Percentiles rank a stretch among this genome's conserved stretches.
These are phyloP conservation scores for Blastobotrys proliferans DNA, from an alignment of 1,139 yeast genomes.

Conservation along the genomic window DNA sequence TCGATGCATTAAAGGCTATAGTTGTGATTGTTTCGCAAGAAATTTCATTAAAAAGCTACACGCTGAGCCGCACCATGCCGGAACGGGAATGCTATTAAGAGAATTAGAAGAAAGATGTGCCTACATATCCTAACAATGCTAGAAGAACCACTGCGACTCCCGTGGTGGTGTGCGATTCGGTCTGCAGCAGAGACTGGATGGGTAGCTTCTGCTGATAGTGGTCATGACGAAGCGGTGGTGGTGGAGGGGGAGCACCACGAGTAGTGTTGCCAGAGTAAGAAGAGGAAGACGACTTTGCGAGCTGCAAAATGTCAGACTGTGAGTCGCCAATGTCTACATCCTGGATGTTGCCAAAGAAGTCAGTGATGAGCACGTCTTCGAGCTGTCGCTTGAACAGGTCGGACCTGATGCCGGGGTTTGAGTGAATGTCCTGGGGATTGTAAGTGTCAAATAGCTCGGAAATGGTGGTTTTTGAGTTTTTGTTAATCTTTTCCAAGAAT, in stretches of 20 bases:
- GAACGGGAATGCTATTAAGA: not conserved
- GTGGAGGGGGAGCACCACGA: too few species aligned
- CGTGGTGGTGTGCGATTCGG: not conserved
- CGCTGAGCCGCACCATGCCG: too few species aligned
- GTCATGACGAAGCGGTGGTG: too few species aligned
- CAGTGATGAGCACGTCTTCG: conserved; percentile 73
- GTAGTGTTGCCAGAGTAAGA: too few species aligned
- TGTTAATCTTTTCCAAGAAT: conserved; percentile 71
- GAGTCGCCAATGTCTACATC: conserved; percentile 64
- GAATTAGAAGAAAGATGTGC: conserved; percentile 6
- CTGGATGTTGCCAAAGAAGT: conserved; percentile 93
- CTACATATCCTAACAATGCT: conserved; percentile 6
- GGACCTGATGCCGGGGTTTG: conserved; percentile 85
- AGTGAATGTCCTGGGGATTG: conserved; percentile 80
- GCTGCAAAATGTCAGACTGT: conserved; percentile 21
- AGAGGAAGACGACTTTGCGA: too few species aligned
- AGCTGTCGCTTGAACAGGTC: conserved; percentile 70
- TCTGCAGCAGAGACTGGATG: too few species aligned
- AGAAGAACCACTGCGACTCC: conserved; percentile 6
- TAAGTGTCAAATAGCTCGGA: conserved; percentile 81
- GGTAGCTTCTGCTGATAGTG: too few species aligned
- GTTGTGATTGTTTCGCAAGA: too few species aligned
- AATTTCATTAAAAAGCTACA: too few species aligned
- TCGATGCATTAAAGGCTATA: too few species aligned
- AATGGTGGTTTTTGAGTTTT: conserved; percentile 68